A percentile compares a stretch with the other conserved stretches of the same genome.
Conservation (phyloP, 805 yeast species). For the Candida nitratophila region DNA sequence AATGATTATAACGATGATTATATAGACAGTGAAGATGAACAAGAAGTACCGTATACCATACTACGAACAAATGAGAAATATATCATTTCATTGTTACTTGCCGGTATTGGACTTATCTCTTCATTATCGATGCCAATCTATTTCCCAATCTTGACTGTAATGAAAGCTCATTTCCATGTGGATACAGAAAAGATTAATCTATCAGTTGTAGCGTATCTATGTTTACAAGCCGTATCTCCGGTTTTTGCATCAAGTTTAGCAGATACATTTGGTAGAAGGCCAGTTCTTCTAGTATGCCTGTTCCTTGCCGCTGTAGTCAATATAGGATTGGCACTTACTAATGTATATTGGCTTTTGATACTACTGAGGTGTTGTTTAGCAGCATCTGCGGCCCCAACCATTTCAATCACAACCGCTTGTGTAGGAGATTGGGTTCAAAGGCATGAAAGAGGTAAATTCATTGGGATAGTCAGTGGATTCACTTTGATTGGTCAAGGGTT, state of each 20-base stretch:
- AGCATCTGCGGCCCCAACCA: slow-evolving; percentile 66
- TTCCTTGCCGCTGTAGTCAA: slow-evolving; percentile 52
- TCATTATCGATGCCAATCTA: slow-evolving; percentile 71
- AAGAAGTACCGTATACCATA: slow-evolving; percentile 33
- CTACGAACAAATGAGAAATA: slow-evolving; percentile 34
- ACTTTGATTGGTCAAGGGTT: slow-evolving; percentile 68
- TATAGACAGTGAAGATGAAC: neutral
- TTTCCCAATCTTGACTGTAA: slow-evolving; percentile 63
- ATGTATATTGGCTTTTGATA: slow-evolving; percentile 53
- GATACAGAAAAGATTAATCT: slow-evolving; percentile 54
- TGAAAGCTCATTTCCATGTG: slow-evolving; percentile 48
- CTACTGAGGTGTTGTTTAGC: slow-evolving; percentile 73
- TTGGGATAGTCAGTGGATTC: slow-evolving; percentile 59
- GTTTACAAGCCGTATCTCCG: slow-evolving; percentile 75
- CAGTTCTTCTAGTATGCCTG: slow-evolving; percentile 50
- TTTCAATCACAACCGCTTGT: slow-evolving; percentile 63
- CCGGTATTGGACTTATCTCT: slow-evolving; percentile 54
- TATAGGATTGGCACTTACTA: slow-evolving; percentile 55
- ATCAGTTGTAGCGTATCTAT: slow-evolving; percentile 68
- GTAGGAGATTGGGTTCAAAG: slow-evolving; percentile 68
- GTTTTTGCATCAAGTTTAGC: slow-evolving; percentile 61
- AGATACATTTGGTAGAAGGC: slow-evolving; percentile 68
- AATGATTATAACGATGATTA: neutral
- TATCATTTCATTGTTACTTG: slow-evolving; percentile 33
- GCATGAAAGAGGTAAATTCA: slow-evolving; percentile 60